phyloP scores from a whole-genome alignment of 495 filamentous ascomycete genomes.

The Hypoxylon fragiforme region DNA sequence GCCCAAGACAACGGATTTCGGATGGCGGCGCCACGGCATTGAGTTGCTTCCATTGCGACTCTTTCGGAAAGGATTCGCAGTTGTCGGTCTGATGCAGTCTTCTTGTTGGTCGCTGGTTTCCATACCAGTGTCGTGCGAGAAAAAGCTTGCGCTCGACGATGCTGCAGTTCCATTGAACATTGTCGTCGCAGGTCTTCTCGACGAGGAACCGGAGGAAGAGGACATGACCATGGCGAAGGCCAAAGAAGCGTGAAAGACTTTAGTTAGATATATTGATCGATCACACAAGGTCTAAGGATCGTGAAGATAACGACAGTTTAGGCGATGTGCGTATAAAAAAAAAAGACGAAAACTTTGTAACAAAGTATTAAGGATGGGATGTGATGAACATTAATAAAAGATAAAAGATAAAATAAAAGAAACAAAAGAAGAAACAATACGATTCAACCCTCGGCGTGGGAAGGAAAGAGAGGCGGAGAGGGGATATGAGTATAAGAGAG shows the following conservation, averaged over 20 bases:
- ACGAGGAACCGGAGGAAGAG: slow-evolving; percentile 16
- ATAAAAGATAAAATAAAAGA: background rate
- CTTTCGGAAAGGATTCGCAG: slow-evolving; percentile 23
- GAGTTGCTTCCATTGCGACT: slow-evolving; percentile 43
- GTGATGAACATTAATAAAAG: background rate
- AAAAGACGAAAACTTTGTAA: too few species aligned
- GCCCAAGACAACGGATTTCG: slow-evolving; percentile 37
- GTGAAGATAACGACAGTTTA: background rate
- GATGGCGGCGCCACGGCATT: slow-evolving; percentile 39
- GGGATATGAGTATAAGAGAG: too few species aligned
- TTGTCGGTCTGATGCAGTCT: slow-evolving; percentile 15
- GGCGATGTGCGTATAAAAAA: background rate
- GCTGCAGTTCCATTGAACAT: slow-evolving; percentile 23
- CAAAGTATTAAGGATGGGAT: background rate
- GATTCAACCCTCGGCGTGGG: slow-evolving; percentile 4
- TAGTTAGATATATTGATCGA: background rate
- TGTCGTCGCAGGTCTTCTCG: slow-evolving; percentile 8
- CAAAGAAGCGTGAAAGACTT: background rate
- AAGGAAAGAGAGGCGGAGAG: slow-evolving; percentile 6
- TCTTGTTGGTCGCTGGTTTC: slow-evolving; percentile 23
- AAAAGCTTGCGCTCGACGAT: slow-evolving; percentile 30
- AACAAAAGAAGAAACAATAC: background rate
- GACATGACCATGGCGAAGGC: slow-evolving; percentile 20
- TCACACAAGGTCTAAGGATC: background rate
- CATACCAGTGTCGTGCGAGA: slow-evolving; percentile 33